phyloP scores from a whole-genome alignment of 371 early-diverging fungal genomes.

The Mucor saturninus region DNA sequence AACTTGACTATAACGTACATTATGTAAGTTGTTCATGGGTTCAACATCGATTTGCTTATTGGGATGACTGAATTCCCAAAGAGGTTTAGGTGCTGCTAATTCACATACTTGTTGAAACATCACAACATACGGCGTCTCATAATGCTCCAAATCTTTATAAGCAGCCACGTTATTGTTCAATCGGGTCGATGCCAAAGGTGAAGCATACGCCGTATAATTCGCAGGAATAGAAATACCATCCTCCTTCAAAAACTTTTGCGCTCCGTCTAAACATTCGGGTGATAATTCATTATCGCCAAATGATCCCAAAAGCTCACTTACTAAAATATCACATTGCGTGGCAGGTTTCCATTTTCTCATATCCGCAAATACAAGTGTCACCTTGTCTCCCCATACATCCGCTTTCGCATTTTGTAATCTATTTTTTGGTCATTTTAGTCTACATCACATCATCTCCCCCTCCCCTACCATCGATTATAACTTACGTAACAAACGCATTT shows the following conservation, averaged over 20 bases:
- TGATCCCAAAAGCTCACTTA: constrained; percentile 91
- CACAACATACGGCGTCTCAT: constrained; percentile 94
- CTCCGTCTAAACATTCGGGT: constrained; percentile 96
- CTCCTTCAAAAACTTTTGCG: constrained; percentile 81
- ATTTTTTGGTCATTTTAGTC: neutral
- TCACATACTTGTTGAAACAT: constrained; percentile 78
- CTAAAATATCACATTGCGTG: constrained; percentile 85
- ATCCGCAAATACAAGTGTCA: constrained; percentile 84
- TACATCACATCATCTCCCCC: neutral
- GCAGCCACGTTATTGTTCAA: constrained; percentile 69
- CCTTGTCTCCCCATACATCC: constrained; percentile 79
- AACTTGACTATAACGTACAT: constrained; percentile 61
- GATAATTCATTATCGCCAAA: constrained; percentile 98
- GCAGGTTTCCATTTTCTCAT: constrained; percentile 89
- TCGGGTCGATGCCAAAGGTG: constrained; percentile 88
- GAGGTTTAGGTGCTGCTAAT: constrained; percentile 68
- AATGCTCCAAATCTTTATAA: constrained; percentile 67
- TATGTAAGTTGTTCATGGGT: constrained; percentile 74
- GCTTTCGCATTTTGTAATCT: constrained; percentile 80
- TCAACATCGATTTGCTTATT: constrained; percentile 42
- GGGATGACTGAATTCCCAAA: constrained; percentile 91
- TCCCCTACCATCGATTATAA: neutral
- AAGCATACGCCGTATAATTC: constrained; percentile 79
- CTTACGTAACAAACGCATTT: constrained; percentile 89
- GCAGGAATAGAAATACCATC: constrained; percentile 92